Base-by-base conservation (phyloP, 306 rosid species). In the Senna tora region DNA sequence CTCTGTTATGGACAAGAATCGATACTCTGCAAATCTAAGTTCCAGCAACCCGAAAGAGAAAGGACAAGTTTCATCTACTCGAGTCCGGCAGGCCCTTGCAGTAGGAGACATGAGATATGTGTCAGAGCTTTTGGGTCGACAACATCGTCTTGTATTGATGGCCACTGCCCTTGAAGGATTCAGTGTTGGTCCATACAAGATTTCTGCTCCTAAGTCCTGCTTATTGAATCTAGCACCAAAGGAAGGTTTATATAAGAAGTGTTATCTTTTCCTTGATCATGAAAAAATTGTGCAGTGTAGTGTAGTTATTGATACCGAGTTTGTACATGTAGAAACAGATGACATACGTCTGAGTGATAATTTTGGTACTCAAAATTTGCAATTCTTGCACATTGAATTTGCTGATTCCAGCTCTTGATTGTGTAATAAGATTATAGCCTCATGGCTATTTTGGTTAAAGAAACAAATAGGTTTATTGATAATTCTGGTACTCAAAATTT, bases 61-160 rank as follows among this genome's bases (percentile, higher is more conserved):
- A 71, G 99, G 99, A 62, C 97, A 94, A 64, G 99, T 94, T 17
- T 94, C 96, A 0, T 94, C 99, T 6, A 94, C 99, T 6, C 95
- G 97, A 15, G 96, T 94, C 13, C 93, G 97, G 0, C 84, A 75
- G 59, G 92, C 96, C 49, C 91, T 94, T 67, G 81, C 93, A 0
- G 86, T 67, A 8, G 97, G 99, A 69, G 95, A 94, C 68, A 80
- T 88, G 90, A 91, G 70, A 61, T 91, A 94, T 69, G 95, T 94
- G 57, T 82, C 93, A 2, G 78, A 87, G 81, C 97, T 94, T 65
- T 80, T 94, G 84, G 99, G 99, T 65, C 88, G 96, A 15, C 84
- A 9, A 9, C 96, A 94, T 60, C 95, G 97, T 15, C 82, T 94
- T 41, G 20, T 89, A 78, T 78, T 91, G 78, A 81, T 71, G 75